Percentiles rank a stretch among this genome's conserved stretches.
phyloP scores from a whole-genome alignment of 768 basidiomycete genomes.

The Boletus sp. region DNA sequence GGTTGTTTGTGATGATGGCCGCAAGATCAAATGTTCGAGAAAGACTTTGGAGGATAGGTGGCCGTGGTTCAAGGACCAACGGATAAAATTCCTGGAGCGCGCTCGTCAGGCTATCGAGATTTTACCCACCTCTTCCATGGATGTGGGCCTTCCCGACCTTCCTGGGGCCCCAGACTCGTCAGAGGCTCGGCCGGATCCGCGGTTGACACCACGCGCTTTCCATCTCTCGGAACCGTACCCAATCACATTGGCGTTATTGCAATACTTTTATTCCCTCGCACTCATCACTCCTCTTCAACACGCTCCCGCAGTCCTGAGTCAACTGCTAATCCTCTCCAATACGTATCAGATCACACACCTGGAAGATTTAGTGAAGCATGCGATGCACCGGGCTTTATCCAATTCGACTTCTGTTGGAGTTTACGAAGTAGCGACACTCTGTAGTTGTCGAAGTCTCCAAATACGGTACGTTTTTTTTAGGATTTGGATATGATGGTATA shows the following conservation, averaged over 20 bases:
- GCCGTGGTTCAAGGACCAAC: constrained; percentile 90
- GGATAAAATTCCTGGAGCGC: constrained; percentile 53
- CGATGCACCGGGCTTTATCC: constrained; percentile 86
- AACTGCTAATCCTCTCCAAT: constrained; percentile 78
- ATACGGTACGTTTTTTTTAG: constrained; percentile 60
- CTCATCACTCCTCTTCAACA: constrained; percentile 91
- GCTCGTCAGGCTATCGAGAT: constrained; percentile 57
- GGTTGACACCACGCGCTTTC: constrained; percentile 76
- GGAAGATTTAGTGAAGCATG: constrained; percentile 81
- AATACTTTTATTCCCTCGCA: constrained; percentile 90
- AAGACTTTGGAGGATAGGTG: constrained; percentile 87
- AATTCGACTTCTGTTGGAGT: constrained; percentile 87
- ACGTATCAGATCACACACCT: constrained; percentile 81
- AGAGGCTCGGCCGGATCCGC: constrained; percentile 66
- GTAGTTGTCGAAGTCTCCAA: constrained; percentile 84
- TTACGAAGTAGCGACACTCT: constrained; percentile 93
- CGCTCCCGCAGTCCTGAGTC: constrained; percentile 84
- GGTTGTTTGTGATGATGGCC: constrained; percentile 87
- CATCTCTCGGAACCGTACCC: constrained; percentile 87
- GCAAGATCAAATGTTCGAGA: constrained; percentile 78
- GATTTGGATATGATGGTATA: constrained; percentile 12
- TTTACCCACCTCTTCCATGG: constrained; percentile 59
- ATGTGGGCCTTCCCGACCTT: constrained; percentile 61
- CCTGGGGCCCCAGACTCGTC: constrained; percentile 48
- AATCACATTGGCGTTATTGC: constrained; percentile 82